Conservation (phyloP, 495 filamentous ascomycete genomes). For the Xeromyces bisporus region DNA sequence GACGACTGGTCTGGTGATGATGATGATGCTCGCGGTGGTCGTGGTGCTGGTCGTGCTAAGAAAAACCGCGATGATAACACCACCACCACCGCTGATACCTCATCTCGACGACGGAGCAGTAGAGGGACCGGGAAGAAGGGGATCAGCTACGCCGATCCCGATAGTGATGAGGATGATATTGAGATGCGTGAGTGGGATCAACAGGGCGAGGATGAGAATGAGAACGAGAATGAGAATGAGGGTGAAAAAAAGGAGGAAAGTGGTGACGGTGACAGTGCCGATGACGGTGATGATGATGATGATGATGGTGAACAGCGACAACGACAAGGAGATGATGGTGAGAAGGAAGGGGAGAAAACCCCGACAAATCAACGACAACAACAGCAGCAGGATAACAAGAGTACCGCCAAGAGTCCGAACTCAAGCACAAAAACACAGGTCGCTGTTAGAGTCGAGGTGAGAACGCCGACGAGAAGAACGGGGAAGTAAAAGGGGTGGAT, state of each 20-base stretch:
- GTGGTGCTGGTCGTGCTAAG: conserved; percentile 19
- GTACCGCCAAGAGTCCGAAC: no score
- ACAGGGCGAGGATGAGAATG: conserved; percentile 9
- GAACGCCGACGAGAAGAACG: no score
- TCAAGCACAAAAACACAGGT: no score
- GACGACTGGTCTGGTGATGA: conserved; percentile 29
- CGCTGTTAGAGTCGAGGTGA: no score
- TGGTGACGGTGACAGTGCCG: conserved; percentile 7
- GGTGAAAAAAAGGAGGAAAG: conserved; percentile 12
- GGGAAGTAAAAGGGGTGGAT: no score
- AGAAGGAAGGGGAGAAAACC: no score
- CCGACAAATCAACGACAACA: no score
- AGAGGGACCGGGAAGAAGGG: conserved; percentile 14
- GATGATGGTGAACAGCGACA: background rate
- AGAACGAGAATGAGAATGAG: conserved; percentile 12
- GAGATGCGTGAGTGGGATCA: conserved; percentile 31
- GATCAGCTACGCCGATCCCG: conserved; percentile 38
- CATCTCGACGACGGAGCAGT: conserved; percentile 23
- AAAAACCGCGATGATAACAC: conserved; percentile 4
- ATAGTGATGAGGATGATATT: conserved; percentile 40
- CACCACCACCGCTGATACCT: background rate
- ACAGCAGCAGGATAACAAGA: no score
- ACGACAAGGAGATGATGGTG: conserved; percentile 5
- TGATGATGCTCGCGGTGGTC: conserved; percentile 8
- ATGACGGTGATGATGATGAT: conserved; percentile 1